These are phyloP conservation scores for Bidens hawaiensis DNA, from an alignment of 140 eudicot genomes.

Conservation along the genomic window DNA sequence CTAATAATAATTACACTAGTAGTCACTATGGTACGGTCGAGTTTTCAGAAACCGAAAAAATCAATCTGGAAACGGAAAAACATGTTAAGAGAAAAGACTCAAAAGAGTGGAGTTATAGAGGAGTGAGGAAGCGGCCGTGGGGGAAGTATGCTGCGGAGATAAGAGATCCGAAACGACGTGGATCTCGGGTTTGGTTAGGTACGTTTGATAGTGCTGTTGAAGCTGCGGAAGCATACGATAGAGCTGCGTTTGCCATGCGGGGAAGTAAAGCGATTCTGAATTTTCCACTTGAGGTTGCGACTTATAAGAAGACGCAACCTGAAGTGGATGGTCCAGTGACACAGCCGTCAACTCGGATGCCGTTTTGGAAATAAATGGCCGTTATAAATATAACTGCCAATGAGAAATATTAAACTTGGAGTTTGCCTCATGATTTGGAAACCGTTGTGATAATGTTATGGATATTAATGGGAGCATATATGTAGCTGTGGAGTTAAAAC, in stretches of 20 bases:
- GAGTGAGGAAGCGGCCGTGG: slow-evolving; percentile 73
- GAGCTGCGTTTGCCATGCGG: slow-evolving; percentile 69
- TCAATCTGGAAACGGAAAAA: slow-evolving; percentile 10
- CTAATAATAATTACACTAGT: neutral
- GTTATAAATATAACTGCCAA: no score
- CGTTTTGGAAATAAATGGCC: no score
- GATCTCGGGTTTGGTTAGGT: slow-evolving; percentile 83
- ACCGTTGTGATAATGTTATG: no score
- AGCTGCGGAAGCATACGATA: slow-evolving; percentile 82
- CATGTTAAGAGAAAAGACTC: slow-evolving; percentile 19
- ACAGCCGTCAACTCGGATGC: no score
- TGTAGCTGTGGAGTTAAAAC: no score
- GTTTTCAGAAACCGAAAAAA: slow-evolving; percentile 2
- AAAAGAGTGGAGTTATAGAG: slow-evolving; percentile 63
- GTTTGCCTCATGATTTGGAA: no score
- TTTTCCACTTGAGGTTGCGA: no score
- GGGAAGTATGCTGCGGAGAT: slow-evolving; percentile 88
- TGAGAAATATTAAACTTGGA: no score
- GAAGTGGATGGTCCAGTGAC: no score
- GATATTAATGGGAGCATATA: no score
- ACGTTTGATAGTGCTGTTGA: slow-evolving; percentile 67
- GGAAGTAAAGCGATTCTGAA: slow-evolving; percentile 79
- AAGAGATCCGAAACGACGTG: slow-evolving; percentile 72
- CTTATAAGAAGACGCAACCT: neutral
- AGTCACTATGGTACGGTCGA: neutral